phyloP scores from a whole-genome alignment of 768 basidiomycete species.

The Rhodosporidiobolus sp. region DNA sequence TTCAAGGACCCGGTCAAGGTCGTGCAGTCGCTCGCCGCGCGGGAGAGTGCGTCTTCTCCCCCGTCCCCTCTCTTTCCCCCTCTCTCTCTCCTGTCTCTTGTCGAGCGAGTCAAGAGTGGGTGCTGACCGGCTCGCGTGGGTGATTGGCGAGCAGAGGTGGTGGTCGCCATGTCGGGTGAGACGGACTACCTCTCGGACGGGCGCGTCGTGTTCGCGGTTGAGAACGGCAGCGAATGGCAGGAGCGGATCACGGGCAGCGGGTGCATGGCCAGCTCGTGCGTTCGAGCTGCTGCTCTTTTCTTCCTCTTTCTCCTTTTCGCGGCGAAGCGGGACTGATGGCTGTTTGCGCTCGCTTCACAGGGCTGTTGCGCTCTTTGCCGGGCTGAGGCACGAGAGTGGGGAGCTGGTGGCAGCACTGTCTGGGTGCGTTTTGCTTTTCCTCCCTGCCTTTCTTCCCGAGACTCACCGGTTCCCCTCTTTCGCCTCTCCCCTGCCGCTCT shows the following conservation, averaged over 20 bases:
- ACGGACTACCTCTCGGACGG: constrained; percentile 85
- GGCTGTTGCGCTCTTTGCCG: constrained; percentile 66
- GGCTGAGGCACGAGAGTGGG: constrained; percentile 45
- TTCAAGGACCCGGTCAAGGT: constrained; percentile 72
- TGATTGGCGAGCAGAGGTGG: constrained; percentile 58
- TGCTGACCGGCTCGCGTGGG: neutral
- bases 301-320: no score
- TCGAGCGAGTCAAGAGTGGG: neutral
- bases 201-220: constrained; percentile 60
- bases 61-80: no score
- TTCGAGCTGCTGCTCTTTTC: neutral
- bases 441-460: no score
- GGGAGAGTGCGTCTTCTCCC: constrained; percentile 65
- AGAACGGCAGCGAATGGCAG: constrained; percentile 71
- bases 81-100: no score
- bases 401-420: constrained; percentile 66
- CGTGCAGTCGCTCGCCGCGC: constrained; percentile 65
- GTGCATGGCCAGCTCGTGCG: constrained; percentile 57
- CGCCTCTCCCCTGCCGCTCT: neutral
- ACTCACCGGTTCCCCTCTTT: no score
- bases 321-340: neutral
- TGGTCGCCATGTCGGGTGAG: constrained; percentile 75
- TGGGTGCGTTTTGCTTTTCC: constrained; percentile 62
- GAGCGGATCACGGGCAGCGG: constrained; percentile 85
- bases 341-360: constrained; percentile 54